phyloP scores from a whole-genome alignment of 768 basidiomycete species.

The Lactifluus subvellereus region DNA sequence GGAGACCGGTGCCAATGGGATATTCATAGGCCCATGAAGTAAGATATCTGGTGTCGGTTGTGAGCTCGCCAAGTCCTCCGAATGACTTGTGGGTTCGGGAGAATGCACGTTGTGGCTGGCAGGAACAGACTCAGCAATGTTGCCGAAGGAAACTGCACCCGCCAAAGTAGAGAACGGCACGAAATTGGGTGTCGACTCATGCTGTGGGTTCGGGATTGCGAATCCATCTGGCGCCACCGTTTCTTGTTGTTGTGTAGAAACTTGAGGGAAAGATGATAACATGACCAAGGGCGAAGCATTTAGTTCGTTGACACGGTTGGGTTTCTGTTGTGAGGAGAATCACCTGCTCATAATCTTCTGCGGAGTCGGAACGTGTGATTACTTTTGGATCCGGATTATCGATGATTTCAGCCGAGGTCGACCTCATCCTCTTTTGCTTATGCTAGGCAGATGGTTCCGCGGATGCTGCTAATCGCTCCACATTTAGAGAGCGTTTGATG shows the following conservation, averaged over 20 bases:
- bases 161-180: conserved; percentile 16
- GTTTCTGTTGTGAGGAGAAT: not conserved
- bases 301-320: not conserved
- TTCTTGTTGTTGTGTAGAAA: not conserved
- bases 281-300: not conserved
- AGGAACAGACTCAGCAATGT: not conserved
- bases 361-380: not conserved
- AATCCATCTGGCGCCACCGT: not conserved
- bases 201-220: not conserved
- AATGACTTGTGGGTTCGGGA: not conserved
- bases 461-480: conserved; percentile 11
- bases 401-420: not conserved
- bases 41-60: not conserved
- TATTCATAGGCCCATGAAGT: not conserved
- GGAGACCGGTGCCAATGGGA: not conserved
- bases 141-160: conserved; percentile 16
- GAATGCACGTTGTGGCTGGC: not conserved
- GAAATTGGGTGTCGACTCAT: conserved; percentile 1
- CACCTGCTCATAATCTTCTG: not conserved
- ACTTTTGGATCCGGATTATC: not conserved
- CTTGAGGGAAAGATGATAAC: not conserved
- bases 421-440: not conserved
- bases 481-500: conserved; percentile 18
- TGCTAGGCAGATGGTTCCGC: not conserved
- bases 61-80: not conserved